A percentile compares a stretch with the other conserved stretches of the same genome.
phyloP scores from a whole-genome alignment of 352 stramenopile species.

The Globisporangium alternatum region DNA sequence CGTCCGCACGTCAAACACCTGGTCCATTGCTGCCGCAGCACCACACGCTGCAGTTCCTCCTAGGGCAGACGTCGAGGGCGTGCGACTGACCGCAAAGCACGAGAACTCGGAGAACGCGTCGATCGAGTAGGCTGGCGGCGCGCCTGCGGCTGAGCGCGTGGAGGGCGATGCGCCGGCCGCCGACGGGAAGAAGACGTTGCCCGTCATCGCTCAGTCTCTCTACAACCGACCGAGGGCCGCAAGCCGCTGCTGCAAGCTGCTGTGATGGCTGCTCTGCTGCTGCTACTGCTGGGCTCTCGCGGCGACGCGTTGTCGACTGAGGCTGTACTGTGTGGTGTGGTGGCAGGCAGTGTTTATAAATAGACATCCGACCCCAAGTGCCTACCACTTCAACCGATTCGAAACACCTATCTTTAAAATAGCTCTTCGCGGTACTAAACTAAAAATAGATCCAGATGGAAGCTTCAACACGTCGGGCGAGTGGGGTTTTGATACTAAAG shows the following conservation, averaged over 20 bases:
- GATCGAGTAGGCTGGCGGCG: slow-evolving; percentile 34
- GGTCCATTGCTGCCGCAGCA: slow-evolving; percentile 1
- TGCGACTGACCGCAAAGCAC: slow-evolving; percentile 31
- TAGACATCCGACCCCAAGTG: neutral
- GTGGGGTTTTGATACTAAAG: too few species aligned
- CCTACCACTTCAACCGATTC: neutral
- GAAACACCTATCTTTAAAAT: slow-evolving; percentile 1
- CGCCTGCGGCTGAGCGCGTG: neutral
- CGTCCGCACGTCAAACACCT: slow-evolving; percentile 5
- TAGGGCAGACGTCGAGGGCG: slow-evolving; percentile 18
- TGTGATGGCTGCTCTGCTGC: neutral
- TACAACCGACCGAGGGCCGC: neutral
- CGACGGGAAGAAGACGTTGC: slow-evolving; percentile 18
- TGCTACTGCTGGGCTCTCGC: neutral
- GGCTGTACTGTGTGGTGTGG: neutral
- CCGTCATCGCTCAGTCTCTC: slow-evolving; percentile 5
- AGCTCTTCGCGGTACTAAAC: neutral
- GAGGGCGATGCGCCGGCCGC: neutral
- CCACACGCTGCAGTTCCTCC: neutral
- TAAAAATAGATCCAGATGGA: neutral
- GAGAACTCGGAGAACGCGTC: slow-evolving; percentile 61
- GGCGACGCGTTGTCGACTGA: slow-evolving; percentile 3
- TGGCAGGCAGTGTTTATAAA: neutral
- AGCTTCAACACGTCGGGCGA: too few species aligned
- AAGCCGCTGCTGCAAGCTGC: neutral